phyloP scores from a whole-genome alignment of 129 eudicot genomes.

The Flaveria bidentis region DNA sequence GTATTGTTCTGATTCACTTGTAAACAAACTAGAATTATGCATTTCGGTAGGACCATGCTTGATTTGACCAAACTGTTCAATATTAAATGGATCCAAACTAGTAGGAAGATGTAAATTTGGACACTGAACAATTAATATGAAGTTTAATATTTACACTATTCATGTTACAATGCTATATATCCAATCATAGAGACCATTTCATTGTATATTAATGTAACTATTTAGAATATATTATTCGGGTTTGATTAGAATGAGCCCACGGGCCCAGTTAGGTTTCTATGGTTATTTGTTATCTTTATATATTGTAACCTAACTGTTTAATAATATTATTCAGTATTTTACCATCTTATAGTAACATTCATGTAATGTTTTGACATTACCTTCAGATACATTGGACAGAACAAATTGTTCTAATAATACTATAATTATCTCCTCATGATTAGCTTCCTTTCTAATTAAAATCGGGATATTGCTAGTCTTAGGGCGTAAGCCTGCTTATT shows the following conservation, averaged over 20 bases:
- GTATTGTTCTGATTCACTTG: not conserved
- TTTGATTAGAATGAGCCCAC: too few relatives aligned
- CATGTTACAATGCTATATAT: conserved; percentile 16
- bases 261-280: too few relatives aligned
- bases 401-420: conserved; percentile 3
- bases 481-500: not conserved
- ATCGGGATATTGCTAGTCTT: not conserved
- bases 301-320: too few relatives aligned
- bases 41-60: conserved; percentile 20
- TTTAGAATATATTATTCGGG: too few relatives aligned
- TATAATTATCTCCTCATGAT: not conserved
- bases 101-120: conserved; percentile 1
- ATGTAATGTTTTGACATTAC: not conserved
- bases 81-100: conserved; percentile 15
- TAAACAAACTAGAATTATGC: not conserved
- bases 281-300: too few relatives aligned
- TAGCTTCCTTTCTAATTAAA: conserved; percentile 15
- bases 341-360: not conserved
- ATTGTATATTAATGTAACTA: not conserved
- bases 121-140: conserved; percentile 5
- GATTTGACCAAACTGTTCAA: conserved; percentile 22
- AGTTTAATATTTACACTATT: not conserved
- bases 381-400: not conserved
- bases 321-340: too few relatives aligned
- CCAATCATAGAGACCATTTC: not conserved